Base-by-base conservation (phyloP, 306 rosid species). In the Vigna angularis region DNA sequence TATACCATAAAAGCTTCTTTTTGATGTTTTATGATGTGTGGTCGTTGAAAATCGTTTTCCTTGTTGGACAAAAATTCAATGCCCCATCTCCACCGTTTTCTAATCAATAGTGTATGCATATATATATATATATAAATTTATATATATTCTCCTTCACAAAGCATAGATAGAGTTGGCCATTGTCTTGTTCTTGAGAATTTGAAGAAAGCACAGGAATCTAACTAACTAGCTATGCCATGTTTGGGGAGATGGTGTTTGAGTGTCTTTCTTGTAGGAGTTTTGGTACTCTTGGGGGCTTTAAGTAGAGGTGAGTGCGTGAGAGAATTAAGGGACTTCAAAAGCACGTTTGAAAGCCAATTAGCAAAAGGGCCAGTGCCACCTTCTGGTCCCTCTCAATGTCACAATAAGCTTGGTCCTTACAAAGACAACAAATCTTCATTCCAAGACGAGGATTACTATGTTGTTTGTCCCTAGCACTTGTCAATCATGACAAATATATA, bases 341-440 rank as follows among this genome's bases (percentile, higher is more conserved):
- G 76, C 81, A 61, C 75, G 17, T 66, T 83, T 73, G 78, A 63
- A 72, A 75, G 83, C 49, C 81, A 69, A 66, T 75, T 91, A 32
- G 86, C 91, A 49, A 86, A 86, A 83, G 96, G 96, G 42, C 86
- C 85, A 45, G 87, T 91, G 64, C 89, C 93, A 28, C 97, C 97
- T 40, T 91, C 97, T 38, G 93, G 90, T 26, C 97, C 97, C 51
- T 90, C 97, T 16, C 66, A 1, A 4, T 92, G 97, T 78, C 97
- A 92, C 50, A 83, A 87, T 74, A 72, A 57, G 49, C 89, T 92
- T 68, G 78, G 52, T 72, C 89, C 97, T 70, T 55, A 36, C 74
- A 68, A 51, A 18, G 18, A 76, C 70, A 59, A 34, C 42, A 74
- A 83, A 15, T 40, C 4, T 61, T 86, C 85, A 68, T 40, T 70